Percentiles rank a stretch among this genome's conserved stretches.
Conservation (phyloP, 2,329 filamentous ascomycete genomes). For the Lasiodiplodia citricola region DNA sequence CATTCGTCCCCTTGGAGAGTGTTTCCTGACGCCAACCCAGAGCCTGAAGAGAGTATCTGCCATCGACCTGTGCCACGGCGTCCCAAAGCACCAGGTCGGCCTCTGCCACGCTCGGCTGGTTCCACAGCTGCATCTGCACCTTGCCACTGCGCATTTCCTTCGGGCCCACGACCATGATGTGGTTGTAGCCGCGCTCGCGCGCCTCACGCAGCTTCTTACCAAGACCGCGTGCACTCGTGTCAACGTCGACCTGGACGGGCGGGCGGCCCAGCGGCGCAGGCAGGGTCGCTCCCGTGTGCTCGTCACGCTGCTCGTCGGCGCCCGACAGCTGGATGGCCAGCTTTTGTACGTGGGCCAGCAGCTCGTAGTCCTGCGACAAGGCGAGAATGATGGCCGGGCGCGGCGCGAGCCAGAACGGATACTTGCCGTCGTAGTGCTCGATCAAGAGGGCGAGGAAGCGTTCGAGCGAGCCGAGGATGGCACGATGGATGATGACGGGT, state of each 20-base stretch:
- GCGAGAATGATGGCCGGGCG: conserved; percentile 77
- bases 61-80: background rate
- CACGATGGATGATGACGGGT: conserved; percentile 84
- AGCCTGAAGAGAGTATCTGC: no score
- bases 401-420: conserved; percentile 89
- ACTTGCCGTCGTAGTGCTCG: conserved; percentile 78
- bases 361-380: conserved; percentile 63
- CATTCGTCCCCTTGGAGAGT: background rate
- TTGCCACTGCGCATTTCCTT: conserved; percentile 36
- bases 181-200: conserved; percentile 72
- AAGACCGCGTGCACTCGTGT: conserved; percentile 66
- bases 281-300: conserved; percentile 38
- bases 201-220: conserved; percentile 75
- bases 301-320: conserved; percentile 32
- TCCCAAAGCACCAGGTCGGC: background rate
- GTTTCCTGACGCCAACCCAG: no score
- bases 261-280: conserved; percentile 59
- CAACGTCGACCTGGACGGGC: conserved; percentile 69
- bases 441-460: conserved; percentile 84
- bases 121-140: conserved; percentile 17
- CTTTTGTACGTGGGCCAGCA: conserved; percentile 56
- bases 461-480: conserved; percentile 83
- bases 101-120: background rate
- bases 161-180: conserved; percentile 73
- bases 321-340: conserved; percentile 40